Evolutionary conservation across 2,329 filamentous ascomycete genomes (phyloP).

Genomic region (Cryphonectria radicalis): DNA sequence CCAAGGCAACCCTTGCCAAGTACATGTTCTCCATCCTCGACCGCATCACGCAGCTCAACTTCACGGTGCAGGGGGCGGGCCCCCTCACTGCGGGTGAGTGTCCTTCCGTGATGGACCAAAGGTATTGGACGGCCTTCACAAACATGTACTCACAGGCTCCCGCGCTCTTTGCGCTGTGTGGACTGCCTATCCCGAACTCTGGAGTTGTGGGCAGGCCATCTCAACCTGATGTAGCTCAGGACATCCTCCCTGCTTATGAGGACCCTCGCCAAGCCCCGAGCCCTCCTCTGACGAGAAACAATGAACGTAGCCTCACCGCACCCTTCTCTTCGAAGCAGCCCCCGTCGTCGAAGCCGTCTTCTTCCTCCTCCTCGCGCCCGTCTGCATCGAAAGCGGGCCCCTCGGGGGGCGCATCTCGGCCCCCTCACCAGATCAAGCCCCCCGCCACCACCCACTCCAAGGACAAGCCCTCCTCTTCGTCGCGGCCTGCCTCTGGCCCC

Average conservation of each 20-base stretch:
- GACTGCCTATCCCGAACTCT: slow-evolving; percentile 33
- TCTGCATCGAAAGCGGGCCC: neutral
- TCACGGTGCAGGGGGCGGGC: slow-evolving; percentile 29
- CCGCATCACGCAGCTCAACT: slow-evolving; percentile 35
- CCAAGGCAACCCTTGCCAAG: slow-evolving; percentile 33
- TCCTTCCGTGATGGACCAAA: slow-evolving; percentile 25
- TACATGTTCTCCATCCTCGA: slow-evolving; percentile 44
- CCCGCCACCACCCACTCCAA: neutral
- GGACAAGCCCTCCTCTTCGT: neutral
- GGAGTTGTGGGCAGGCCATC: neutral
- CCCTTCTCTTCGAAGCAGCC: neutral
- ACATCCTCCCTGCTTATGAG: neutral
- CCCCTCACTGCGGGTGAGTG: slow-evolving; percentile 24
- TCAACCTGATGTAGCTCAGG: neutral
- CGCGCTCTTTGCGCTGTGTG: slow-evolving; percentile 38
- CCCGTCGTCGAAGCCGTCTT: neutral
- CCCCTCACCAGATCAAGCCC: neutral
- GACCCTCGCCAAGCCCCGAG: neutral
- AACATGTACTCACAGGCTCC: slow-evolving; percentile 34
- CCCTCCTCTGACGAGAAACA: neutral
- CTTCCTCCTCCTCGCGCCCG: neutral
- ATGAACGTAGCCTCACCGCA: slow-evolving; percentile 11
- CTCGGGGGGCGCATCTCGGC: neutral
- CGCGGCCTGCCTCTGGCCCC: neutral
- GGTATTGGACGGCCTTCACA: slow-evolving; percentile 35